These are phyloP conservation scores for Prunus yedoensis DNA, from an alignment of 331 rosid species.

Conservation along the genomic window DNA sequence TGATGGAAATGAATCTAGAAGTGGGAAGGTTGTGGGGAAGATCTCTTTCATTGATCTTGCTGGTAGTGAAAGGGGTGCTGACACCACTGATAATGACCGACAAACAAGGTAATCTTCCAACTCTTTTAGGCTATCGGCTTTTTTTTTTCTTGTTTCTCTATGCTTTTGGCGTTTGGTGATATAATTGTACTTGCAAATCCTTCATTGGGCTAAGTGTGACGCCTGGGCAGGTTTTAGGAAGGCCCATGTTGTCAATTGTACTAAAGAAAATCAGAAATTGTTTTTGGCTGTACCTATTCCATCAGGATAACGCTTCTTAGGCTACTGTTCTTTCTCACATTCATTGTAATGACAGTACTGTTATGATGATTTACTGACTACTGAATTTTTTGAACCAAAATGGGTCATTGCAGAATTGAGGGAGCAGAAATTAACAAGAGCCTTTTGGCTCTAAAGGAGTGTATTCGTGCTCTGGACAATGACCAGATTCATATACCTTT, in stretches of 20 bases:
- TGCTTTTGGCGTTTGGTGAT: not conserved
- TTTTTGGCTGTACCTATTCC: not conserved
- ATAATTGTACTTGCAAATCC: too few species aligned
- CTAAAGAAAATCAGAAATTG: too few species aligned
- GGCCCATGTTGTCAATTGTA: not conserved
- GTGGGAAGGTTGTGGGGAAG: constrained; percentile 91
- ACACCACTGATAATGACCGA: constrained; percentile 98
- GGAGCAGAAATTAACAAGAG: constrained; percentile 98
- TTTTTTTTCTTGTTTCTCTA: not conserved
- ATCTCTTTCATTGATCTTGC: constrained; percentile 98
- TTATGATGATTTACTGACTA: constrained; percentile 6
- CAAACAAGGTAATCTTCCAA: constrained; percentile 70
- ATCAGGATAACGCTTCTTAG: not conserved
- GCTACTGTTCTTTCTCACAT: not conserved
- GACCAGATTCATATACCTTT: constrained; percentile 98
- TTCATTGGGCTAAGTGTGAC: too few species aligned
- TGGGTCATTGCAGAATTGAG: constrained; percentile 65
- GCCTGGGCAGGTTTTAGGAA: not conserved
- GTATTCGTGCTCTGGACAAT: constrained; percentile 97
- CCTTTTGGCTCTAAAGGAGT: constrained; percentile 94
- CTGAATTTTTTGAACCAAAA: constrained; percentile 7
- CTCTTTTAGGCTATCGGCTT: not conserved
- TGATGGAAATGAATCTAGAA: constrained; percentile 78
- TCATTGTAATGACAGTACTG: not conserved
- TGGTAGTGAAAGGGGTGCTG: constrained; percentile 99